Evolutionary conservation across 1,284 basidiomycete genomes (phyloP).

Genomic region (Malassezia psittaci): DNA sequence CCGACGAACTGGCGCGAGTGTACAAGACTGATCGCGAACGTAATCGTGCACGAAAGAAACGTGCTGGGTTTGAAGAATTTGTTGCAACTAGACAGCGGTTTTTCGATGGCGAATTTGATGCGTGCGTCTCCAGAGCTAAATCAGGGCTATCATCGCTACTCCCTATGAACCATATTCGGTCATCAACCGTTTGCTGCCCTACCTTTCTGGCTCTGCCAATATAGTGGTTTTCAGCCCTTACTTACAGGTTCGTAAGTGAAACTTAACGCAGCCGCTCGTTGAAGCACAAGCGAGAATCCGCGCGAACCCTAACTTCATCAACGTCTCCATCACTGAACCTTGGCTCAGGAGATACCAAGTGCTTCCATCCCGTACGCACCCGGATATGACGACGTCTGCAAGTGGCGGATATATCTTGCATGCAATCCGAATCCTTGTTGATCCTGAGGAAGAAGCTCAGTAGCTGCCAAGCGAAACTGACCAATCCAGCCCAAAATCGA

Average conservation of each 20-base stretch:
- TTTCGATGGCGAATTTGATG: constrained; percentile 60
- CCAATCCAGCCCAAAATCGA: not conserved
- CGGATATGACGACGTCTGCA: constrained; percentile 80
- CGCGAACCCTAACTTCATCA: constrained; percentile 60
- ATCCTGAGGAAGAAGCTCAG: not conserved
- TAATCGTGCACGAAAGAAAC: constrained; percentile 15
- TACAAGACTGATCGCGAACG: constrained; percentile 16
- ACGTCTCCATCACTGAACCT: constrained; percentile 71
- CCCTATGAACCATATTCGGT: constrained; percentile 79
- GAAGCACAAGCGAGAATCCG: constrained; percentile 68
- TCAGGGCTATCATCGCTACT: constrained; percentile 62
- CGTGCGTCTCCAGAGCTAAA: constrained; percentile 3
- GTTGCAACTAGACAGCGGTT: constrained; percentile 62
- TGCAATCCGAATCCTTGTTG: constrained; percentile 60
- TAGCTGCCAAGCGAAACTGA: not conserved
- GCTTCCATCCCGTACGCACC: constrained; percentile 88
- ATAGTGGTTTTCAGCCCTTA: constrained; percentile 78
- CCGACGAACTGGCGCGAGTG: constrained; percentile 9
- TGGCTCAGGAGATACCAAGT: constrained; percentile 89
- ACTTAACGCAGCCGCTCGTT: constrained; percentile 53
- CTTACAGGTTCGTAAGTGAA: constrained; percentile 48
- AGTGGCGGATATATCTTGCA: constrained; percentile 80
- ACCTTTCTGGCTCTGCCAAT: constrained; percentile 71
- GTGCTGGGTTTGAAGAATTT: constrained; percentile 11
- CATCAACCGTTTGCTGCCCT: constrained; percentile 62